Evolutionary conservation across 1,284 basidiomycete genomes (phyloP).

Genomic region (Boletellus deceptivus): DNA sequence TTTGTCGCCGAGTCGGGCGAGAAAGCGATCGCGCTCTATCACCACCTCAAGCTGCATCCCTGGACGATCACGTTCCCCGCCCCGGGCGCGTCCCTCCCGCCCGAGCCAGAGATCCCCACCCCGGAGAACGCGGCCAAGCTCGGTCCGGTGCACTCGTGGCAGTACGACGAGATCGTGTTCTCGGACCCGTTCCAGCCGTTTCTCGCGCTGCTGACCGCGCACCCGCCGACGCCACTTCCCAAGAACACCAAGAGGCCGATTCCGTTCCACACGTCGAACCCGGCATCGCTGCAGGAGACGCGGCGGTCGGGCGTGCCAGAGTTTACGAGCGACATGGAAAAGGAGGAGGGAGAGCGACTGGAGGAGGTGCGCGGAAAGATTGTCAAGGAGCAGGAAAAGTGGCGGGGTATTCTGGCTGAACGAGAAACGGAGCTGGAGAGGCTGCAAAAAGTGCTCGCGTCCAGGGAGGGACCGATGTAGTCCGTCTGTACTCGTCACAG

Average conservation of each 20-base stretch:
- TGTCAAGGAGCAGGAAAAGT: constrained; percentile 60
- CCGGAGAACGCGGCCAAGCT: constrained; percentile 61
- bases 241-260: constrained; percentile 61
- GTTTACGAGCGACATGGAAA: constrained; percentile 81
- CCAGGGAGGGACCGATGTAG: constrained; percentile 6
- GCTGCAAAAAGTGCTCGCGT: constrained; percentile 46
- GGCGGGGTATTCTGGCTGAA: constrained; percentile 60
- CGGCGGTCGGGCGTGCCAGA: constrained; percentile 68
- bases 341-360: constrained; percentile 78
- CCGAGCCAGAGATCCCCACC: constrained; percentile 62
- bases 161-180: constrained; percentile 98
- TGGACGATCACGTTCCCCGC: constrained; percentile 57
- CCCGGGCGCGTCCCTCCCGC: constrained; percentile 19
- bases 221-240: constrained; percentile 84
- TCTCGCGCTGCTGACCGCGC: constrained; percentile 75
- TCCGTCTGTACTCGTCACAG: constrained; percentile 7
- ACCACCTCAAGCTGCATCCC: constrained; percentile 96
- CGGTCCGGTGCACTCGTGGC: constrained; percentile 94
- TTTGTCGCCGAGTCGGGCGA: constrained; percentile 93
- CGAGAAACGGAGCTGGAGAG: constrained; percentile 70
- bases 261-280: constrained; percentile 68
- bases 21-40: constrained; percentile 84
- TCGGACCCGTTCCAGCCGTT: constrained; percentile 91
- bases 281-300: constrained; percentile 60
- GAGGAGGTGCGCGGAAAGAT: constrained; percentile 76